Conservation (phyloP, 352 stramenopile genomes). For the Globisporangium yorkense region DNA sequence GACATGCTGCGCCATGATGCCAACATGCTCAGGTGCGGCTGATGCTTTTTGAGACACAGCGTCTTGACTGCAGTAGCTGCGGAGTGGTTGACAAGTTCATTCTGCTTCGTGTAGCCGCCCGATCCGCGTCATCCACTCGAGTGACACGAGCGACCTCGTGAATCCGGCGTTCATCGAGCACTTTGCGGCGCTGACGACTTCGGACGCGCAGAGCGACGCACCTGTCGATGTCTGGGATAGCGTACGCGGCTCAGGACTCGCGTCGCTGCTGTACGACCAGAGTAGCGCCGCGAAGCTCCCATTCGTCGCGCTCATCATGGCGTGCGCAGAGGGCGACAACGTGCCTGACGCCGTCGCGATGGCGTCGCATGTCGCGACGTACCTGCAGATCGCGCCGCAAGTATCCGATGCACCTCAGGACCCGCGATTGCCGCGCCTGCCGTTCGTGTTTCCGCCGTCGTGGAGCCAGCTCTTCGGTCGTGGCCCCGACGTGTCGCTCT, state of each 20-base stretch:
- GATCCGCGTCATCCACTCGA: constrained; percentile 47
- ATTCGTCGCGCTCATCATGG: constrained; percentile 59
- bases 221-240: constrained; percentile 20
- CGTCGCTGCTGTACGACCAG: constrained; percentile 38
- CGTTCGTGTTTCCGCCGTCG: constrained; percentile 46
- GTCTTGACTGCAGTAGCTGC: too few species aligned
- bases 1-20: constrained; percentile 78
- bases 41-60: too few species aligned
- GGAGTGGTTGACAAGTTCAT: too few species aligned
- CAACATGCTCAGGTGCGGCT: constrained; percentile 54
- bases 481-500: constrained; percentile 43
- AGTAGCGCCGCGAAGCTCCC: constrained; percentile 28
- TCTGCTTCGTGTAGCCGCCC: constrained; percentile 25
- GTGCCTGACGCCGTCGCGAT: constrained; percentile 61
- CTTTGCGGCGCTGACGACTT: constrained; percentile 28
- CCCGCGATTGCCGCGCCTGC: constrained; percentile 10
- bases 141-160: constrained; percentile 16
- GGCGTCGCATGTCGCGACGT: constrained; percentile 41
- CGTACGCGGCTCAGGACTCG: constrained; percentile 53
- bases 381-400: constrained; percentile 21
- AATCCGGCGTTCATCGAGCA: constrained; percentile 31
- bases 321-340: constrained; percentile 77
- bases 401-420: neutral
- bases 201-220: neutral
- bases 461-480: constrained; percentile 67